These are phyloP conservation scores for Tuber microsphaerosporum DNA, from an alignment of 495 filamentous ascomycete species.

Conservation along the genomic window DNA sequence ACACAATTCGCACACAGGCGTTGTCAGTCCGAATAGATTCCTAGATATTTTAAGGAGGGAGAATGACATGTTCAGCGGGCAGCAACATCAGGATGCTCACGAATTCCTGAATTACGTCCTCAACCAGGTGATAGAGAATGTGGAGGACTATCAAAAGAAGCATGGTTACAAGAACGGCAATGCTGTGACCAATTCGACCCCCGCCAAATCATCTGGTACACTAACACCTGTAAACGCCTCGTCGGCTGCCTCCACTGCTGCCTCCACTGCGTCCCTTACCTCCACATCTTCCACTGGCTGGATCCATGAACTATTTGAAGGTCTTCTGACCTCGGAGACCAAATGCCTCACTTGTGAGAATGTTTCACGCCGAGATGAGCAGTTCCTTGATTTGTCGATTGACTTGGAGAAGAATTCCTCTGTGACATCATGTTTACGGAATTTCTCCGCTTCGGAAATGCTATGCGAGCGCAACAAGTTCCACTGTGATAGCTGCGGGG, in stretches of 20 bases:
- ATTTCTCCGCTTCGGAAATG: slow-evolving; percentile 98
- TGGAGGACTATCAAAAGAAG: slow-evolving; percentile 56
- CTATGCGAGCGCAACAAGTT: slow-evolving; percentile 98
- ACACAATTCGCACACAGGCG: slow-evolving; percentile 73
- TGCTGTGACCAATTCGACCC: slow-evolving; percentile 41
- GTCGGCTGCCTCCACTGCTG: slow-evolving; percentile 27
- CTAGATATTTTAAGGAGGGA: slow-evolving; percentile 86
- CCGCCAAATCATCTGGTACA: slow-evolving; percentile 45
- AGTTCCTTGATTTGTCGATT: slow-evolving; percentile 91
- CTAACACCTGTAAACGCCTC: slow-evolving; percentile 42
- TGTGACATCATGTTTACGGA: slow-evolving; percentile 86
- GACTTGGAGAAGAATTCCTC: slow-evolving; percentile 94
- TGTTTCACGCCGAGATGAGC: slow-evolving; percentile 86
- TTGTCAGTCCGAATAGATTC: slow-evolving; percentile 88
- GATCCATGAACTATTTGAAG: slow-evolving; percentile 97
- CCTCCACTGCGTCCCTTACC: slow-evolving; percentile 31
- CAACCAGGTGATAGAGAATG: slow-evolving; percentile 92
- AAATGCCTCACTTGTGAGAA: slow-evolving; percentile 96
- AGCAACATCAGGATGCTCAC: slow-evolving; percentile 97
- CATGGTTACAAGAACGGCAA: slow-evolving; percentile 45
- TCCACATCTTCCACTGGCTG: slow-evolving; percentile 60
- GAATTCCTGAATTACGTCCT: slow-evolving; percentile 91
- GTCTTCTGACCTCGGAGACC: slow-evolving; percentile 88
- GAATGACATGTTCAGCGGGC: slow-evolving; percentile 93
- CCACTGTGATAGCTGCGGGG: slow-evolving; percentile 94